A percentile compares a stretch with the other conserved stretches of the same genome.
These are phyloP conservation scores for Ascochyta pisi DNA, from an alignment of 2,329 filamentous ascomycete genomes.

Conservation along the genomic window DNA sequence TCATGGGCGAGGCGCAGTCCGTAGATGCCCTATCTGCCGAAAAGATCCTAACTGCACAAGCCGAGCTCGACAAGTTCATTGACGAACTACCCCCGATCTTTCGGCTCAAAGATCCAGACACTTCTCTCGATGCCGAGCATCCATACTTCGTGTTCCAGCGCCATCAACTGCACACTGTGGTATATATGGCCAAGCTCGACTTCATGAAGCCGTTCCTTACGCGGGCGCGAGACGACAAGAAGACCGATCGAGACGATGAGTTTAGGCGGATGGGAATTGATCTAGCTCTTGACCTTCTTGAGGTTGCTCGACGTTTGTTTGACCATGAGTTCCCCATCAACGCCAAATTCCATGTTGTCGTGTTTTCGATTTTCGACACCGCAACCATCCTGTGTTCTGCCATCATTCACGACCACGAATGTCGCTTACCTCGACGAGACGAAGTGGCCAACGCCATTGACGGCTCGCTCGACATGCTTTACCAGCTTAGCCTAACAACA, in stretches of 20 bases:
- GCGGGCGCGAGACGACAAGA: conserved; percentile 37
- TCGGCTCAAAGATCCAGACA: conserved; percentile 51
- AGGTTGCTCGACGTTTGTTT: conserved; percentile 52
- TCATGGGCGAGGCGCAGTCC: conserved; percentile 29
- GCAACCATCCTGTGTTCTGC: conserved; percentile 60
- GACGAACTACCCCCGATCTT: conserved; percentile 53
- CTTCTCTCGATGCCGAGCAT: conserved; percentile 49
- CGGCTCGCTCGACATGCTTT: conserved; percentile 36
- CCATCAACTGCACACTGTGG: conserved; percentile 54
- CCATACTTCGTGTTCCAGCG: conserved; percentile 58
- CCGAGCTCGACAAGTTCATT: conserved; percentile 54
- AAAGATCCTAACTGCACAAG: conserved; percentile 36
- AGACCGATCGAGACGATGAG: conserved; percentile 43
- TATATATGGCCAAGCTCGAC: conserved; percentile 55
- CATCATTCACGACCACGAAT: conserved; percentile 58
- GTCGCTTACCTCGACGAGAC: conserved; percentile 51
- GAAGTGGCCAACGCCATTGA: conserved; percentile 53
- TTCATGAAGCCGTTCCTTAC: conserved; percentile 58
- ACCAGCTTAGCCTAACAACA: conserved; percentile 37
- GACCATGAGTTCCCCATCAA: conserved; percentile 55
- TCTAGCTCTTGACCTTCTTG: conserved; percentile 54
- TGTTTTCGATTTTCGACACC: conserved; percentile 61
- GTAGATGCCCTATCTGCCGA: conserved; percentile 26
- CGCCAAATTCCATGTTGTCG: conserved; percentile 58
- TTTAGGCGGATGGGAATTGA: conserved; percentile 55